These are phyloP conservation scores for Populus simonii DNA, from an alignment of 345 rosid species.

Conservation along the genomic window DNA sequence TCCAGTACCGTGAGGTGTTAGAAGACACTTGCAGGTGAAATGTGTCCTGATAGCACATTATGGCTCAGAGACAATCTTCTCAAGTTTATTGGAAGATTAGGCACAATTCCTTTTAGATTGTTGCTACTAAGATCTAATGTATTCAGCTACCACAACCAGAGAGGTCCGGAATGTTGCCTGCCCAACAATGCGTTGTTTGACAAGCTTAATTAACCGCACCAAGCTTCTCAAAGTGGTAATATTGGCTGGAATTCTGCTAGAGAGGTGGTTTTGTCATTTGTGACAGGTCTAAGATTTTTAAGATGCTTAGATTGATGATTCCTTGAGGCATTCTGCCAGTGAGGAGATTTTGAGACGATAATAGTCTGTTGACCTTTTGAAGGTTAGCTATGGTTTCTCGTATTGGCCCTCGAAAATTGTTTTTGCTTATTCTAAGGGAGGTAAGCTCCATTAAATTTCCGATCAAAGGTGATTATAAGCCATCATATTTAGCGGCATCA, in stretches of 20 bases:
- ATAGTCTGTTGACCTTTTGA: constrained; percentile 39
- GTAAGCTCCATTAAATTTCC: constrained; percentile 58
- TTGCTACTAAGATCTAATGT: constrained; percentile 44
- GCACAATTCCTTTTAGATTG: constrained; percentile 43
- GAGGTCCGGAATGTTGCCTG: constrained; percentile 48
- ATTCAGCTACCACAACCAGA: constrained; percentile 49
- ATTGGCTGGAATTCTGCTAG: constrained; percentile 39
- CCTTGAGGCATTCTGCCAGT: constrained; percentile 43
- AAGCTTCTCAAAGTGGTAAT: constrained; percentile 42
- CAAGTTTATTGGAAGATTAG: constrained; percentile 44
- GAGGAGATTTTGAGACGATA: constrained; percentile 39
- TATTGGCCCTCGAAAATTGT: constrained; percentile 55
- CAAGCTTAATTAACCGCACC: constrained; percentile 30
- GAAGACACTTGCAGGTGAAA: constrained; percentile 30
- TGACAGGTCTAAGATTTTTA: constrained; percentile 38
- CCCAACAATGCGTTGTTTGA: constrained; percentile 46
- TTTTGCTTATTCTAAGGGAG: constrained; percentile 36
- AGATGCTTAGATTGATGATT: constrained; percentile 35
- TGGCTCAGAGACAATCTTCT: constrained; percentile 36
- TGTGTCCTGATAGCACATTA: constrained; percentile 45
- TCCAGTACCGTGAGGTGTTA: constrained; percentile 33
- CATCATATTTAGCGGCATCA: constrained; percentile 55
- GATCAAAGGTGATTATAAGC: constrained; percentile 38
- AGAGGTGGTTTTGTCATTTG: constrained; percentile 44
- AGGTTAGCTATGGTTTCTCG: constrained; percentile 45